Percentiles rank a stretch among this genome's conserved stretches.
phyloP scores from a whole-genome alignment of 148 eudicot genomes.

The Fallopia convolvulus region DNA sequence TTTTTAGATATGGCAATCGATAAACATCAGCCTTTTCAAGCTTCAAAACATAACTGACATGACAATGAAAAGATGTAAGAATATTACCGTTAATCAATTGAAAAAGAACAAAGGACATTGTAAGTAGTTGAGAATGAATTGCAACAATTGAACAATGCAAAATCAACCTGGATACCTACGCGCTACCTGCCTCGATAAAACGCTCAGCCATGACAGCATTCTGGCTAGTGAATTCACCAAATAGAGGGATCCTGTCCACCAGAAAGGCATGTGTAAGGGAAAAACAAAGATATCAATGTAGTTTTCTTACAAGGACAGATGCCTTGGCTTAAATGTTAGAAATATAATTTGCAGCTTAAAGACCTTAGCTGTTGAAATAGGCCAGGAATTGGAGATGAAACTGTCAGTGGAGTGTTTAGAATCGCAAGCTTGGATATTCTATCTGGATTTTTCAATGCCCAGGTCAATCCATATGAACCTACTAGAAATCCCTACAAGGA shows the following conservation, averaged over 20 bases:
- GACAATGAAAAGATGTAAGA: not conserved
- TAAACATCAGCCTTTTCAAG: constrained; percentile 97
- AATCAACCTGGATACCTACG: constrained; percentile 73
- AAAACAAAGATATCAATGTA: not conserved
- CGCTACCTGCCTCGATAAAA: constrained; percentile 99
- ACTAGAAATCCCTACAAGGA: constrained; percentile 81
- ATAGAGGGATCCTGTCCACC: constrained; percentile 62
- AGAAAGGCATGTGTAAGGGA: constrained; percentile 7
- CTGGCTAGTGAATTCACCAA: constrained; percentile 94
- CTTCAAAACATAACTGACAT: constrained; percentile 81
- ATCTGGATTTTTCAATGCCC: constrained; percentile 84
- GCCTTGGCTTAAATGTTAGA: not conserved
- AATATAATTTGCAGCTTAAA: not conserved
- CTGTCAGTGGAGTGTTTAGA: constrained; percentile 81
- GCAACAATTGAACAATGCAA: constrained; percentile 3
- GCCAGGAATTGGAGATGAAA: constrained; percentile 88
- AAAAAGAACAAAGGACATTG: not conserved
- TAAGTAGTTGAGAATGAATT: not conserved
- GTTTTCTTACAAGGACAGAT: not conserved
- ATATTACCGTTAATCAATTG: not conserved
- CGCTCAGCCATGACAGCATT: constrained; percentile 95
- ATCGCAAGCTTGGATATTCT: constrained; percentile 72
- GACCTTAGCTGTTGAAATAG: constrained; percentile 94
- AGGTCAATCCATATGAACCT: constrained; percentile 97
- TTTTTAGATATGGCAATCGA: constrained; percentile 77